phyloP scores from a whole-genome alignment of 169 alveolate species.

The Cryptosporidium viatorum region DNA sequence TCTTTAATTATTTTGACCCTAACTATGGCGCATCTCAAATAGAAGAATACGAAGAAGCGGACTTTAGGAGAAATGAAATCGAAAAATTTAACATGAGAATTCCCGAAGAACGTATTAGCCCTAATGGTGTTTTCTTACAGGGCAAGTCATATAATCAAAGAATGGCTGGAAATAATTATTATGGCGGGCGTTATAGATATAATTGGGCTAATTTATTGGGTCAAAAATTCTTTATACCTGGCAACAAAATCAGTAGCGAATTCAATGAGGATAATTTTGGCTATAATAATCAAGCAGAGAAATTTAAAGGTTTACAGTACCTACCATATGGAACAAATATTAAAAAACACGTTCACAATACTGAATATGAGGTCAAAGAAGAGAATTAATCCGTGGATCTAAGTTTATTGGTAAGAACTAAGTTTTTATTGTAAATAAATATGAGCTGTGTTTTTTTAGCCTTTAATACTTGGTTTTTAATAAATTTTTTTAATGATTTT shows the following conservation, averaged over 20 bases:
- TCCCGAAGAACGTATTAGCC: not conserved
- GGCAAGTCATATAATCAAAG: slow-evolving; percentile 47
- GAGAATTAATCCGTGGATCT: not conserved
- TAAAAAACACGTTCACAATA: not conserved
- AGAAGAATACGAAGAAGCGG: slow-evolving; percentile 42
- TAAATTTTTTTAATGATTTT: too few species aligned
- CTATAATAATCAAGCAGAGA: not conserved
- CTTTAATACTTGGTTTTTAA: not conserved
- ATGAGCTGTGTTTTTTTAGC: not conserved
- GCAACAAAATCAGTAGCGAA: not conserved
- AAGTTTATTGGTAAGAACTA: not conserved
- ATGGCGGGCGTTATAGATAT: slow-evolving; percentile 5
- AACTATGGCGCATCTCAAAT: slow-evolving; percentile 65
- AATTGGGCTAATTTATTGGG: slow-evolving; percentile 62
- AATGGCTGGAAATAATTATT: slow-evolving; percentile 29
- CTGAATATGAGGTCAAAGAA: not conserved
- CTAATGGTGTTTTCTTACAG: not conserved
- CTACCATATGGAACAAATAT: not conserved
- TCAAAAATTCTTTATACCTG: slow-evolving; percentile 38
- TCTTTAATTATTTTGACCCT: slow-evolving; percentile 35
- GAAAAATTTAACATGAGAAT: not conserved
- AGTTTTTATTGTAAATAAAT: not conserved
- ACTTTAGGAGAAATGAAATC: not conserved
- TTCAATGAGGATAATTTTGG: not conserved
- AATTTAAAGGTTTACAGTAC: not conserved